Base-by-base conservation (phyloP, 805 yeast genomes). In the Kodamaea laetipori region DNA sequence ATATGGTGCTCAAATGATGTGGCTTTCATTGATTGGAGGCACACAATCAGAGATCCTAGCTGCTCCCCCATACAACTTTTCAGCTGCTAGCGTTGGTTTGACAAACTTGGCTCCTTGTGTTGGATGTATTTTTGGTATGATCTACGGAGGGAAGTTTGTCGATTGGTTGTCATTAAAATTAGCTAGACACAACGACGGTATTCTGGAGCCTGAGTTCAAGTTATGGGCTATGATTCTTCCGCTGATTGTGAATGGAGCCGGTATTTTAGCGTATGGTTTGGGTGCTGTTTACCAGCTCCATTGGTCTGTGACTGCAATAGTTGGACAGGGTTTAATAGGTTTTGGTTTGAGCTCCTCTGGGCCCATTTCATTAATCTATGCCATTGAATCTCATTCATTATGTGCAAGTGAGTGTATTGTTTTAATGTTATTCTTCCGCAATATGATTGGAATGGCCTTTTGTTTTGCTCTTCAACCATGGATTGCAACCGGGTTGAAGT, bases 1-100 rank as follows among this genome's bases (percentile, higher is more conserved):
- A n/a, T 73, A 74, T 45, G 79, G 78, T 4, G 67, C 73, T 12
- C 77, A 71, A 50, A 71, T 74, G 63, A 70, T 73, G 77, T 73
- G 77, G 77, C 55, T 72, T n/a, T 66, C 77, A 1, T 58, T 74
- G 35, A 56, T 73, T 39, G 64, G 67, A 13, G 66, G 69, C 31
- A 71, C 79, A 1, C 76, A 73, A 49, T 61, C 76, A 0, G 60
- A 58, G 37, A 57, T 73, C 19, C 72, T 61, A 43, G 39, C 64
- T 3, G 52, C 51, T 7, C 57, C 57, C 3, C 76, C 76, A 4
- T 76, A 74, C 50, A 60, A 63, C 47, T 73, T 72, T 47, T 42
- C 63, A 12, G 49, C 72, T 1, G 54, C 66, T 24, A 52, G 57
- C 7, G 66, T 67, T 17, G 80, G 80, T 5, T 60, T 69, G 42